These are phyloP conservation scores for Apiospora pterosperma DNA, from an alignment of 2,329 filamentous ascomycete genomes.

Conservation along the genomic window DNA sequence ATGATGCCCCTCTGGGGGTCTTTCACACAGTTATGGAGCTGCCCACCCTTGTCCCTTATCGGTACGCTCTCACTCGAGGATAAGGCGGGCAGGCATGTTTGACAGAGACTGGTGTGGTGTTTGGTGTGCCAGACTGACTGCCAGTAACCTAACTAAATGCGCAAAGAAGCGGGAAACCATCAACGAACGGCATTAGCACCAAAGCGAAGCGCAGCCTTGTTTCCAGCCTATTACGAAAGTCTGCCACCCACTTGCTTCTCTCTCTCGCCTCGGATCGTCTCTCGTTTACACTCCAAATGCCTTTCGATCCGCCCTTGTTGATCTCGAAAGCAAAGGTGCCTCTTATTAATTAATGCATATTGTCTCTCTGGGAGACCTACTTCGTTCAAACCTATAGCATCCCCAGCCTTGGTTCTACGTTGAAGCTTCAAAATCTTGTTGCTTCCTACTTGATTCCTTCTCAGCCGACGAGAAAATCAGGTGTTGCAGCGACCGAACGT, in stretches of 20 bases:
- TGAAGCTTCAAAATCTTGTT: background rate
- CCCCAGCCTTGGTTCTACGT: background rate
- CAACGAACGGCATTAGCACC: background rate
- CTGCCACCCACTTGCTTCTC: background rate
- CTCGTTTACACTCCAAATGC: conserved; percentile 1
- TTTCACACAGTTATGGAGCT: background rate
- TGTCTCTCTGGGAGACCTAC: background rate
- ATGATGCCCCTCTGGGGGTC: background rate
- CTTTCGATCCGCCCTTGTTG: background rate
- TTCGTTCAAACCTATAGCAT: background rate
- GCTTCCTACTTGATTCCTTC: background rate
- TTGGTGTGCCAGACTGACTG: too few relatives aligned
- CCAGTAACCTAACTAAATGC: background rate
- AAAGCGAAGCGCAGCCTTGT: conserved; percentile 4
- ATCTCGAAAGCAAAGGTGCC: background rate
- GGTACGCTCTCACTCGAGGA: background rate
- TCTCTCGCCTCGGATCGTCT: conserved; percentile 4
- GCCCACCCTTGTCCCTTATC: background rate
- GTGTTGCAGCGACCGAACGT: background rate
- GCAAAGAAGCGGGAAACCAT: background rate
- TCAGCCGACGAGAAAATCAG: background rate
- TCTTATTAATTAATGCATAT: background rate
- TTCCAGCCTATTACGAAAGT: conserved; percentile 7
- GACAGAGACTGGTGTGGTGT: background rate
- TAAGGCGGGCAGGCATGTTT: background rate